These are phyloP conservation scores for Phytopythium litorale DNA, from an alignment of 352 stramenopile species.

Conservation along the genomic window DNA sequence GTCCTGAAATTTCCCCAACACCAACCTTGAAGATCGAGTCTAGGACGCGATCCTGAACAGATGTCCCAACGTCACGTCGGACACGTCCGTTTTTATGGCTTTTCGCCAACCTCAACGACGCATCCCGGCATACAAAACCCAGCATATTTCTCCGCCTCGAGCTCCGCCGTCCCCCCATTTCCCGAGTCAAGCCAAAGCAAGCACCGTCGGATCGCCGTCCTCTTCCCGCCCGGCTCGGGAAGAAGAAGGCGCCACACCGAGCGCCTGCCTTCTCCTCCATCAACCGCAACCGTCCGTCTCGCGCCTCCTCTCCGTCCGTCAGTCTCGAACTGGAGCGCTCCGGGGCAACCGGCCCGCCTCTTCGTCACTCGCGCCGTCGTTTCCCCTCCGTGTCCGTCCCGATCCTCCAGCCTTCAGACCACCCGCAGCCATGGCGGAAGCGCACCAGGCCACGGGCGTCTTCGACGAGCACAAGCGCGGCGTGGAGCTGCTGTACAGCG, in stretches of 20 bases:
- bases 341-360: neutral
- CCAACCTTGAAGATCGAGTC: neutral
- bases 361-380: neutral
- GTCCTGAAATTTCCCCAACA: no score
- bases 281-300: neutral
- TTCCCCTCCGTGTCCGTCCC: neutral
- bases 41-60: neutral
- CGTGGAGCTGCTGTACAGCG: conserved; percentile 83
- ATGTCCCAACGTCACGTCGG: neutral
- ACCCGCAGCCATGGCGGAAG: conserved; percentile 65
- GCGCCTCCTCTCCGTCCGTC: neutral
- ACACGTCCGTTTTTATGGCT: conserved; percentile 1
- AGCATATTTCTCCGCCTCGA: neutral
- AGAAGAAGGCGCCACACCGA: neutral
- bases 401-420: no score
- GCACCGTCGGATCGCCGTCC: no score
- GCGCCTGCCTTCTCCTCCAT: no score
- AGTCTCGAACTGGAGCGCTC: conserved; percentile 1
- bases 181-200: no score
- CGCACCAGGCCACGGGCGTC: conserved; percentile 77
- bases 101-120: neutral
- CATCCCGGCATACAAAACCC: neutral
- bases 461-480: conserved; percentile 86
- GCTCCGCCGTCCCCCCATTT: neutral
- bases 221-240: no score